Base-by-base conservation (phyloP, 352 stramenopile species). In the Aphanomyces astaci region DNA sequence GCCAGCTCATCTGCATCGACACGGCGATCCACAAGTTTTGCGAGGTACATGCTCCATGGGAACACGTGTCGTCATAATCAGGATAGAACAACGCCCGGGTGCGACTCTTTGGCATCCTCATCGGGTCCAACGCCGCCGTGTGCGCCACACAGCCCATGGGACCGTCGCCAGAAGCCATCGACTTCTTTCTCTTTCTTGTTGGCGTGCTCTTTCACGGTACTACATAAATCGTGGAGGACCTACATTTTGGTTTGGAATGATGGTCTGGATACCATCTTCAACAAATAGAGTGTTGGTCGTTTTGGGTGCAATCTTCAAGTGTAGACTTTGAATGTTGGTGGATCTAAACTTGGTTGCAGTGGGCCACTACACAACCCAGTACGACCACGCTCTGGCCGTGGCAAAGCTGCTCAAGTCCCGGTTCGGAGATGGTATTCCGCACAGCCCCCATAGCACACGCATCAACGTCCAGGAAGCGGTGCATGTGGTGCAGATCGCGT, bases 151-250 rank as follows among this genome's bases (percentile, higher is more conserved):
- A 68, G 30, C 49, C 43, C 28, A 68, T 68, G 19, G 62, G 62
- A 15, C 39, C 43, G 33, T 89, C 84, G 0, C 78, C 86, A 15
- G 81, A 92, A 71, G 84, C 78, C n/a, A 72, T 92, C 25, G 81
- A 92, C 40, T 90, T 92, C 49, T 92, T 88, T 46, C 66, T 92
- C 30, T 78, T 90, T n/a, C 75, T 89, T 10, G 71, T 90, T 9
- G 74, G 88, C 32, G 81, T 92, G 30, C 77, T 92, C 28, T 92
- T 88, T 51, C 88, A 90, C 57, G 81, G 83, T 90, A 77, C 54
- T 22, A n/a, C 54, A 24, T 63, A 46, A 48, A 2, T n/a, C n/a
- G n/a, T n/a, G n/a, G n/a, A n/a, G n/a, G n/a, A n/a, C n/a, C n/a
- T n/a, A n/a, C n/a, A n/a, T n/a, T n/a, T n/a, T n/a, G n/a, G n/a